Conservation (phyloP, 371 early-diverging fungal species). For the Mortierella sp. region DNA sequence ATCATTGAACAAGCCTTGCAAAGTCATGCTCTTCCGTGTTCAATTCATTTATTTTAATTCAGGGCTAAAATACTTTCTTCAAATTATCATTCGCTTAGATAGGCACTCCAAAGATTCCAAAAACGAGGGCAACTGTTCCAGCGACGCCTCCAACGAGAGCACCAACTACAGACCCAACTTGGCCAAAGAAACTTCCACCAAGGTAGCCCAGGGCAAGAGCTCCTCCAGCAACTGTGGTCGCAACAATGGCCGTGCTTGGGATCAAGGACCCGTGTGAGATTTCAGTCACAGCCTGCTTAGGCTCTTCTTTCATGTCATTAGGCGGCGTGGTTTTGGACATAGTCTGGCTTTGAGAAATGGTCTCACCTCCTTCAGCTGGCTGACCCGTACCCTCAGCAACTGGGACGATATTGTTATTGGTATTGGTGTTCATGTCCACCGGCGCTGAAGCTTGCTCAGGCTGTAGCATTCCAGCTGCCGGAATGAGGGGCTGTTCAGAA, state of each 20-base stretch:
- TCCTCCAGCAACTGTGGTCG: constrained; percentile 11
- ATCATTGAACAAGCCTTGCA: too few relatives aligned
- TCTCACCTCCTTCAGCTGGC: not conserved
- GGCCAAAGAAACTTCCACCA: constrained; percentile 20
- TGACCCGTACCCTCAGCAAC: not conserved
- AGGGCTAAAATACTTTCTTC: too few relatives aligned
- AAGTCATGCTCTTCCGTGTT: too few relatives aligned
- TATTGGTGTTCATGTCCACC: too few relatives aligned
- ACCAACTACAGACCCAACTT: constrained; percentile 19
- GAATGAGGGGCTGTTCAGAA: too few relatives aligned
- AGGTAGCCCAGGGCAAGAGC: constrained; percentile 10
- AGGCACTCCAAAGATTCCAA: not conserved
- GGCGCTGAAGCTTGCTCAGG: too few relatives aligned
- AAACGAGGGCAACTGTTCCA: constrained; percentile 9
- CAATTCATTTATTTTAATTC: too few relatives aligned
- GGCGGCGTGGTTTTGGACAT: not conserved
- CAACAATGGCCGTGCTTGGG: constrained; percentile 18
- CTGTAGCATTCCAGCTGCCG: too few relatives aligned
- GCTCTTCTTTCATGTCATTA: not conserved
- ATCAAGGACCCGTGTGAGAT: constrained; percentile 9
- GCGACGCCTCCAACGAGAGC: constrained; percentile 23
- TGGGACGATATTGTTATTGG: not conserved
- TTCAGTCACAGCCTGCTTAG: constrained; percentile 8
- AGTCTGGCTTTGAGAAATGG: not conserved
- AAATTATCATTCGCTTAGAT: constrained; percentile 5